Conservation (phyloP, 179 eudicot species). For the Corrigiola litoralis region DNA sequence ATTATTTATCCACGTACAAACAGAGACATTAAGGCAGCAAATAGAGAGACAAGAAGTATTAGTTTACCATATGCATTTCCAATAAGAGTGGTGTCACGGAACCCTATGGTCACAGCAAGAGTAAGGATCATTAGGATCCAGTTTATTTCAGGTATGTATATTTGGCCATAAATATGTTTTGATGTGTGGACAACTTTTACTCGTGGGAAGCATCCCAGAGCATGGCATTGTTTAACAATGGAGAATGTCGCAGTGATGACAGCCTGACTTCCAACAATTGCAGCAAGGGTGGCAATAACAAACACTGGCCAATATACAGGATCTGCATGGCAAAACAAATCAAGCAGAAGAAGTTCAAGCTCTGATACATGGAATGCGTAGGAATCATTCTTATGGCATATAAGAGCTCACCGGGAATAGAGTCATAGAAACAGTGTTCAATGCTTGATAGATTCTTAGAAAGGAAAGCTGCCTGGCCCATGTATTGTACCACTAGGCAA, state of each 20-base stretch:
- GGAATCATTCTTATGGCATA: neutral
- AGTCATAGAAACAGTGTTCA: slow-evolving; percentile 60
- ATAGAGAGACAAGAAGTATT: slow-evolving; percentile 4
- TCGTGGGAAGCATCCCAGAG: slow-evolving; percentile 96
- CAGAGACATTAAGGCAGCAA: slow-evolving; percentile 3
- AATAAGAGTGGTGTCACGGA: slow-evolving; percentile 73
- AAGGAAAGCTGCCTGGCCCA: slow-evolving; percentile 97
- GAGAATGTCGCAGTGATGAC: slow-evolving; percentile 92
- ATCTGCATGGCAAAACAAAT: slow-evolving; percentile 34
- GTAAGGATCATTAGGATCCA: slow-evolving; percentile 97
- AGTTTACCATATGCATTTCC: slow-evolving; percentile 94
- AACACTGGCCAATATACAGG: slow-evolving; percentile 82
- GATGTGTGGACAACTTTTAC: slow-evolving; percentile 98
- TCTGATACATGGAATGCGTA: neutral
- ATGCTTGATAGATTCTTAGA: slow-evolving; percentile 47
- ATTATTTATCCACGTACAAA: no score
- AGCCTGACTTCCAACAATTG: slow-evolving; percentile 93
- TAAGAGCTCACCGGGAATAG: slow-evolving; percentile 72
- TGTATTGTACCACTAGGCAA: slow-evolving; percentile 85
- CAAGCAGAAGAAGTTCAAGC: neutral
- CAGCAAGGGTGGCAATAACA: slow-evolving; percentile 82
- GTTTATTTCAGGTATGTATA: slow-evolving; percentile 92
- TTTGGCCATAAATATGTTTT: slow-evolving; percentile 78
- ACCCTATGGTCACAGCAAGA: slow-evolving; percentile 78
- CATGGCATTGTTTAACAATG: slow-evolving; percentile 83